Base-by-base conservation (phyloP, 2,329 filamentous ascomycete genomes). In the Xylariales sp. region DNA sequence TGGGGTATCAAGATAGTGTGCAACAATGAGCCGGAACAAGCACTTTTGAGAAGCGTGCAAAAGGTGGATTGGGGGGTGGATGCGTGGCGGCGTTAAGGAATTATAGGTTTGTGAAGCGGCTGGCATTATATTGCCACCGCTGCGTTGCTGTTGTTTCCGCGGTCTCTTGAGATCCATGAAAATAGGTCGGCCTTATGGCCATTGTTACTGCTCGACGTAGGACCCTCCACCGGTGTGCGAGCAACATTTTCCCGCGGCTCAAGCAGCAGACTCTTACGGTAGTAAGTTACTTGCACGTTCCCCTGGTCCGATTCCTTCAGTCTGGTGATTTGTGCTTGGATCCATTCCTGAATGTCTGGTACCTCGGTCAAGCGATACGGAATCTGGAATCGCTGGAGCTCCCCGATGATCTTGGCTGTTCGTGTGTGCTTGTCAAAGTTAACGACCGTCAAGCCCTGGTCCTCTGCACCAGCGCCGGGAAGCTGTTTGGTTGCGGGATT, bases 381-480 rank as follows among this genome's bases (percentile, higher is more conserved):
- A 15, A 95, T 87, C 64, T 98, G 93, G 69, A 97, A 97, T 14
- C 90, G 84, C 62, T 98, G 93, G 6, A 98, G 77, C 54, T 97
- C 91, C 48, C 88, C 87, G 54, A 98, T 95, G 58, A 97, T 94
- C 65, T 90, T 93, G 33, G 91, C 90, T 3, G 90, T 97, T 52
- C 89, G 88, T 54, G 82, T 86, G 61, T 97, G 89, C 68, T 97
- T 97, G 71, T 97, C 91, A 55, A 96, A 97, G 66, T 98, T 98
- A 73, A 98, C 88, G 22, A 97, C 87, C 0, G 82, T 80, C 54
- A 88, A 75, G 19, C 80, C 77, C 21, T 81, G 75, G n/a, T 86
- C 78, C 11, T 72, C 70, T 5, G 71, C 69, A 25, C 66, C 63
- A n/a, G 61, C 54, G 49, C 58, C 71, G 0, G 79, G 78, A 15